Evolutionary conservation across 2,329 filamentous ascomycete species (phyloP).

Genomic region (Aspergillus phoenicis): DNA sequence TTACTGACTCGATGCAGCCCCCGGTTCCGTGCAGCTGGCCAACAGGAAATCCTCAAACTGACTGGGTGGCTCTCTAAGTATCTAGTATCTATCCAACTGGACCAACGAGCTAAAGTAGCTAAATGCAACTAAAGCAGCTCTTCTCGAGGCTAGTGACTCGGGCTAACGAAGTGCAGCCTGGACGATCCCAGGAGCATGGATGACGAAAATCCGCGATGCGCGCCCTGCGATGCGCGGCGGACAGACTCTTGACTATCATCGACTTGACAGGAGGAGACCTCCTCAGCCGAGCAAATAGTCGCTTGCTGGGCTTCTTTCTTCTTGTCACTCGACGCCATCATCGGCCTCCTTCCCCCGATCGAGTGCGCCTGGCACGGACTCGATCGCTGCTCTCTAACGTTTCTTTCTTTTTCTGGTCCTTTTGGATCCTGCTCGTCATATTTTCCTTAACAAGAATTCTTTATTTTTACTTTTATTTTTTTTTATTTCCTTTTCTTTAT

Average conservation of each 20-base stretch:
- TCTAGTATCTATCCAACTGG: no score
- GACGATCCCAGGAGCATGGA: constrained; percentile 4
- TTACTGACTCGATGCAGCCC: no score
- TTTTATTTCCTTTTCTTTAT: background rate
- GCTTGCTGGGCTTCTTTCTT: no score
- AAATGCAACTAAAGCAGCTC: background rate
- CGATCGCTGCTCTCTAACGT: constrained; percentile 19
- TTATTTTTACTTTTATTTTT: no score
- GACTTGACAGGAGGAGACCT: constrained; percentile 3
- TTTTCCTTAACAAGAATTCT: background rate
- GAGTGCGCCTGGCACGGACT: constrained; percentile 24
- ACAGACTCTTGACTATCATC: background rate
- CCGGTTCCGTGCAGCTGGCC: no score
- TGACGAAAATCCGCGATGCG: constrained; percentile 14
- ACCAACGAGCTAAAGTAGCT: background rate
- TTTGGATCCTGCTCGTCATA: no score
- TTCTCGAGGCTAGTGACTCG: no score
- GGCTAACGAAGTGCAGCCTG: no score
- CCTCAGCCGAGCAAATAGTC: constrained; percentile 15
- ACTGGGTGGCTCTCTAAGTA: no score
- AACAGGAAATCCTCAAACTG: no score
- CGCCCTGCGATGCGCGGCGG: background rate
- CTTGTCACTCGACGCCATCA: no score
- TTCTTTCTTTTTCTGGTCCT: constrained; percentile 7
- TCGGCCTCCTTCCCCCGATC: constrained; percentile 11